A percentile compares a stretch with the other conserved stretches of the same genome.
phyloP scores from a whole-genome alignment of 2,329 filamentous ascomycete species.

The Hypomyces perniciosus region DNA sequence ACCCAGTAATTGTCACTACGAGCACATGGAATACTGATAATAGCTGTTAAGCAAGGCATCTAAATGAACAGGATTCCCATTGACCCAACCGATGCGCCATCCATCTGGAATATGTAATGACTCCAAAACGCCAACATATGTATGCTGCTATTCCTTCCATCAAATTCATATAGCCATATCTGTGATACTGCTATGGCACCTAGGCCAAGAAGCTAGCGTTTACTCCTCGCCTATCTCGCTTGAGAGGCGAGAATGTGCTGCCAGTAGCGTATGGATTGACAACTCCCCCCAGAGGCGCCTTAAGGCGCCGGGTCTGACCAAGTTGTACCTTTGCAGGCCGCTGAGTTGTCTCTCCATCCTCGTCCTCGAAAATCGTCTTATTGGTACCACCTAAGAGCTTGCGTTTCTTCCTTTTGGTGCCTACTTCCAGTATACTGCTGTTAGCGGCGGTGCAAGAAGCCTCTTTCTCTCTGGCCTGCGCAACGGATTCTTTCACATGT shows the following conservation, averaged over 20 bases:
- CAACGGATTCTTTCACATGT: no score
- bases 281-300: conserved; percentile 34
- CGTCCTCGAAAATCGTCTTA: conserved; percentile 66
- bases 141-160: no score
- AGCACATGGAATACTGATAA: no score
- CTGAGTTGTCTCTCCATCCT: conserved; percentile 42
- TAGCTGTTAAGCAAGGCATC: no score
- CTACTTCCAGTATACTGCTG: conserved; percentile 23
- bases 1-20: no score
- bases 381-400: conserved; percentile 60
- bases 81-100: no score
- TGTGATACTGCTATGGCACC: no score
- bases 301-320: conserved; percentile 22
- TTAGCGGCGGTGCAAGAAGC: conserved; percentile 14
- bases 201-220: conserved; percentile 48
- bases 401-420: conserved; percentile 60
- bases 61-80: no score
- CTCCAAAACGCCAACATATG: no score
- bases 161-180: no score
- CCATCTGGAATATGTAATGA: no score
- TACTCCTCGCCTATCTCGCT: conserved; percentile 59
- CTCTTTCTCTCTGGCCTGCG: no score
- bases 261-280: conserved; percentile 42
- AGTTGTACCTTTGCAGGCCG: conserved; percentile 30
- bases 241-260: conserved; percentile 63